Evolutionary conservation across 371 early-diverging fungal genomes (phyloP).

Genomic region (Coemansia sp.): DNA sequence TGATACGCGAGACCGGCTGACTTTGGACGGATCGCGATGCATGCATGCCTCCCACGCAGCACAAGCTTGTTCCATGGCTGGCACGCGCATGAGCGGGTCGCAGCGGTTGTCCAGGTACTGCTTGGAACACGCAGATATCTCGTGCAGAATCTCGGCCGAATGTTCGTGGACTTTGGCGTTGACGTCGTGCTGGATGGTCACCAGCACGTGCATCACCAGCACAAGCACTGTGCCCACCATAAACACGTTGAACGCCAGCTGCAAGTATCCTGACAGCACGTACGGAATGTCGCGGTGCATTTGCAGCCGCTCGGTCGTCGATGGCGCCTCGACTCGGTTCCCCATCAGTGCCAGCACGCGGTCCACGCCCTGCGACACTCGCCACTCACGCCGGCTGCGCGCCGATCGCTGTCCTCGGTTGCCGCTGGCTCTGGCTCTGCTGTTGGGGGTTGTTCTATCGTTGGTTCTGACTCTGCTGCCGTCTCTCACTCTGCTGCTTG

Average conservation of each 20-base stretch:
- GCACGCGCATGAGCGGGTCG: constrained; percentile 68
- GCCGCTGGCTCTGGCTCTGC: neutral
- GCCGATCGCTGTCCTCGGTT: constrained; percentile 8
- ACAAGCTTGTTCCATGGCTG: constrained; percentile 76
- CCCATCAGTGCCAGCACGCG: constrained; percentile 46
- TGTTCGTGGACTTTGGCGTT: constrained; percentile 67
- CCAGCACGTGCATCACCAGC: constrained; percentile 60
- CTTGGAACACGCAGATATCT: constrained; percentile 67
- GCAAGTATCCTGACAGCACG: constrained; percentile 59
- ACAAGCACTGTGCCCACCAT: constrained; percentile 58
- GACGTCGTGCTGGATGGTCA: constrained; percentile 67
- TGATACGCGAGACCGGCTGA: constrained; percentile 67
- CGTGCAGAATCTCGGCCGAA: constrained; percentile 61
- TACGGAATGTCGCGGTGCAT: constrained; percentile 53
- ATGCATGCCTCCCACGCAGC: constrained; percentile 79
- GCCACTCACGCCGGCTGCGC: constrained; percentile 22
- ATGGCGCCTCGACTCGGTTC: constrained; percentile 39
- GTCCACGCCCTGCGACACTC: constrained; percentile 37
- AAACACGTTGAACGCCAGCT: constrained; percentile 62
- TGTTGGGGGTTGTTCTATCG: too few relatives aligned
- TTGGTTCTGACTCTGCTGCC: neutral
- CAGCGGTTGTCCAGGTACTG: constrained; percentile 77
- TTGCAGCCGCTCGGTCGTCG: constrained; percentile 38
- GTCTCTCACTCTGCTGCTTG: neutral
- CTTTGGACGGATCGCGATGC: constrained; percentile 67